A percentile compares a stretch with the other conserved stretches of the same genome.
phyloP scores from a whole-genome alignment of 768 basidiomycete genomes.

The Amanita molliuscula region DNA sequence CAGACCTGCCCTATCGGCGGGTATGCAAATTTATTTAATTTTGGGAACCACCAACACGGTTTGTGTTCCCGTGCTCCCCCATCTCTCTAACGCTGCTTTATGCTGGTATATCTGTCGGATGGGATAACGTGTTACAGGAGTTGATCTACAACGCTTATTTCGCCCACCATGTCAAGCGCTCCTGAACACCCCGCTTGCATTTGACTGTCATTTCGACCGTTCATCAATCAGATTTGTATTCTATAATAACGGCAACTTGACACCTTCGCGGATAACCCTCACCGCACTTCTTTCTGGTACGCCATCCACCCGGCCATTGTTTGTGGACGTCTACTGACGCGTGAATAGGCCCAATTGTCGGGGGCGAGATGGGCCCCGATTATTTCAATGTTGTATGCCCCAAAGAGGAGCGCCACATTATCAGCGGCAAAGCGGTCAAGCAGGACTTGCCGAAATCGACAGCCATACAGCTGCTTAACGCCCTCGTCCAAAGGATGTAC shows the following conservation, averaged over 20 bases:
- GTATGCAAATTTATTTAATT: slow-evolving; percentile 4
- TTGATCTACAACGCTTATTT: slow-evolving; percentile 7
- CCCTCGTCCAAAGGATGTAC: not conserved
- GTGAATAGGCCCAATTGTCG: slow-evolving; percentile 4
- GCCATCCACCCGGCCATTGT: too few relatives aligned
- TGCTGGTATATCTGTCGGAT: not conserved
- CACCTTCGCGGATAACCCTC: slow-evolving; percentile 2
- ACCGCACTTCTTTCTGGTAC: not conserved
- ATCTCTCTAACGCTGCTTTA: not conserved
- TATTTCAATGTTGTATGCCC: slow-evolving; percentile 7
- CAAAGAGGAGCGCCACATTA: not conserved
- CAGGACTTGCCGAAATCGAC: not conserved
- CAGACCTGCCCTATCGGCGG: slow-evolving; percentile 35
- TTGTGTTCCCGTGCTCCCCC: not conserved
- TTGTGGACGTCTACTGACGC: not conserved
- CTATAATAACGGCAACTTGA: slow-evolving; percentile 2
- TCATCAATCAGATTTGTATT: slow-evolving; percentile 4
- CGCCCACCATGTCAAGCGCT: slow-evolving; percentile 4
- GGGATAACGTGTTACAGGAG: slow-evolving; percentile 5
- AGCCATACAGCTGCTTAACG: not conserved
- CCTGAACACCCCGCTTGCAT: not conserved
- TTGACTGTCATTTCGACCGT: not conserved
- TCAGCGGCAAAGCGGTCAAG: not conserved
- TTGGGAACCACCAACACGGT: slow-evolving; percentile 5
- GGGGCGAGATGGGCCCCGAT: slow-evolving; percentile 2